Percentiles rank a stretch among this genome's conserved stretches.
phyloP scores from a whole-genome alignment of 108 stramenopile genomes.

The Skeletonema tropicum region DNA sequence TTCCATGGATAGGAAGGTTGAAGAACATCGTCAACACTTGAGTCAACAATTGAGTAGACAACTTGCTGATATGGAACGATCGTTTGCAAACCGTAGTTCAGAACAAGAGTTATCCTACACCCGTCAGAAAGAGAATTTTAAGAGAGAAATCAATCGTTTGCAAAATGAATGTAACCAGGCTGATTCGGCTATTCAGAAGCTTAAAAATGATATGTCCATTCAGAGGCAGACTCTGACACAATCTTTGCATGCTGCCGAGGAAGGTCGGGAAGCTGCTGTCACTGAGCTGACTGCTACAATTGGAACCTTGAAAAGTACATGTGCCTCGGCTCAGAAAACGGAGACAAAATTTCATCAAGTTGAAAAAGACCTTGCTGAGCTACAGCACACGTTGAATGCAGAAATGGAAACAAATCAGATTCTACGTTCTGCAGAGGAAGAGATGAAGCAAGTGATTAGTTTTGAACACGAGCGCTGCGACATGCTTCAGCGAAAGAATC shows the following conservation, averaged over 20 bases:
- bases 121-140: neutral
- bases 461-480: constrained; percentile 30
- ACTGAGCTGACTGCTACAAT: neutral
- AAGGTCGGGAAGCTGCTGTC: constrained; percentile 3
- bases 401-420: constrained; percentile 16
- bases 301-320: neutral
- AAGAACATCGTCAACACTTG: neutral
- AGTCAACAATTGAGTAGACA: neutral
- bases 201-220: neutral
- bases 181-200: neutral
- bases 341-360: constrained; percentile 1
- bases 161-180: constrained; percentile 3
- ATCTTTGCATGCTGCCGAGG: constrained; percentile 4
- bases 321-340: neutral
- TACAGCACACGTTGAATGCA: constrained; percentile 24
- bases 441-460: constrained; percentile 32
- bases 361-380: constrained; percentile 1
- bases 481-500: constrained; percentile 30
- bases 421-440: constrained; percentile 10
- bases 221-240: neutral
- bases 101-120: neutral
- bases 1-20: neutral
- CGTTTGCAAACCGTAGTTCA: neutral
- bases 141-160: neutral
- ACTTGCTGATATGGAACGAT: constrained; percentile 1